Evolutionary conservation across 202 grass and related monocot species (phyloP).

Genomic region (Carex sylvatica): DNA sequence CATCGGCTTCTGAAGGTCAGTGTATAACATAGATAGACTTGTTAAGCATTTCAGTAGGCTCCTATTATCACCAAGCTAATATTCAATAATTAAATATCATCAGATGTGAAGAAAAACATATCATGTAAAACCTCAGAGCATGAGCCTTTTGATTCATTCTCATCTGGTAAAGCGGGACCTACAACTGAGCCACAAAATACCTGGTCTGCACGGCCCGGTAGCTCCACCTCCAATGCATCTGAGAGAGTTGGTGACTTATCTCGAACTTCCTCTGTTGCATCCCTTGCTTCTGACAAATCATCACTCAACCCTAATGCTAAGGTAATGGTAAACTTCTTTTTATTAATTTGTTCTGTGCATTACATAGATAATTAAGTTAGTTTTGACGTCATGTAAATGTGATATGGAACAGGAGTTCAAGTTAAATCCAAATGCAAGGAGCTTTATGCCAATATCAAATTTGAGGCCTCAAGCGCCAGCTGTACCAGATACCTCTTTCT

Average conservation of each 20-base stretch:
- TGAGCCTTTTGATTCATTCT: slow-evolving; percentile 32
- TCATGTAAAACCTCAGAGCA: slow-evolving; percentile 38
- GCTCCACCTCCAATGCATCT: slow-evolving; percentile 57
- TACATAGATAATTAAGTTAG: not conserved
- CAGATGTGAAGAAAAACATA: slow-evolving; percentile 30
- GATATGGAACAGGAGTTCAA: slow-evolving; percentile 82
- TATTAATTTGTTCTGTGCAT: slow-evolving; percentile 6
- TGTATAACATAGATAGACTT: slow-evolving; percentile 22
- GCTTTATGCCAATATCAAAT: slow-evolving; percentile 65
- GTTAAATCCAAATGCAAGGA: slow-evolving; percentile 92
- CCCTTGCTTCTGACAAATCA: slow-evolving; percentile 83
- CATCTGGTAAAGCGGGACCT: slow-evolving; percentile 43
- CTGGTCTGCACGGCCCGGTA: slow-evolving; percentile 42
- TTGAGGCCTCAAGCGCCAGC: slow-evolving; percentile 46
- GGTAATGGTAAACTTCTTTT: slow-evolving; percentile 35
- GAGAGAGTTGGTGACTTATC: slow-evolving; percentile 58
- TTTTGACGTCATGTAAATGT: slow-evolving; percentile 23
- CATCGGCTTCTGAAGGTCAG: slow-evolving; percentile 63
- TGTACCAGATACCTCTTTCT: slow-evolving; percentile 58
- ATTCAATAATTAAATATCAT: not conserved
- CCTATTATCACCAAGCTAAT: not conserved
- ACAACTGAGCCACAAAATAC: slow-evolving; percentile 32
- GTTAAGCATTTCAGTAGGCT: slow-evolving; percentile 3
- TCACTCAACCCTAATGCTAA: slow-evolving; percentile 93
- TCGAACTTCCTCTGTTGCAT: slow-evolving; percentile 86